Evolutionary conservation across 2,329 filamentous ascomycete genomes (phyloP), one percentile per base, ranked within the genome.

Genomic region (Cladorrhinum sp.): DNA sequence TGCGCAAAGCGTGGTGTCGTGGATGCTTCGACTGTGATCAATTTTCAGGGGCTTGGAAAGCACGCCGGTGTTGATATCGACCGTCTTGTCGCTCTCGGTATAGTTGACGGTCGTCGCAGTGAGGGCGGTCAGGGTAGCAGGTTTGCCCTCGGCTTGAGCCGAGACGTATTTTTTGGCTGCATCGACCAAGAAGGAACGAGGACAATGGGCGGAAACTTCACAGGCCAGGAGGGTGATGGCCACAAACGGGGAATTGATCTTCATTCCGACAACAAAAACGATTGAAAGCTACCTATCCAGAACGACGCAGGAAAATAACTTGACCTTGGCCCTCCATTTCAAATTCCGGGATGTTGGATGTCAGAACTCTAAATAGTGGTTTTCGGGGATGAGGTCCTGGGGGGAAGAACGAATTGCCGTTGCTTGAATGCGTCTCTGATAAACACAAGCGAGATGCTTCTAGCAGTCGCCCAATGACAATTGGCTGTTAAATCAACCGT

Each of bases 71-170:
- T 23, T 24, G 51, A 63, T 59, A 46, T 62, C 55, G 49, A 65
- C 26, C 3, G 63, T 46, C 46, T 60, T 49, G 48, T 65, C 64
- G 46, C 65, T 67, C 57, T 69, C 67, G 3, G 60, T 61, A 55
- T 68, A 68, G 23, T 57, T 66, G n/a, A 63, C 23, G 51, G 57
- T 64, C 28, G 21, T 21, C 30, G 62, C 28, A 24, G 59, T 50
- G n/a, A 66, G 42, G 51, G 59, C 62, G 2, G 63, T 56, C 42
- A 65, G 16, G n/a, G 42, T 57, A 16, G 36, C 42, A 18, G 51
- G 51, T 2, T 60, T 57, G 56, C 65, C 61, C 10, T 57, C 63
- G 1, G 54, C 55, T 30, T 63, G 66, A 3, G 64, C 66, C 2
- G 62, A 60, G 16, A 66, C 33, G 51, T 67, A 66, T 3, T 48